Conservation (phyloP, 192 early-diverging fungal species). For the Podila clonocystis region DNA sequence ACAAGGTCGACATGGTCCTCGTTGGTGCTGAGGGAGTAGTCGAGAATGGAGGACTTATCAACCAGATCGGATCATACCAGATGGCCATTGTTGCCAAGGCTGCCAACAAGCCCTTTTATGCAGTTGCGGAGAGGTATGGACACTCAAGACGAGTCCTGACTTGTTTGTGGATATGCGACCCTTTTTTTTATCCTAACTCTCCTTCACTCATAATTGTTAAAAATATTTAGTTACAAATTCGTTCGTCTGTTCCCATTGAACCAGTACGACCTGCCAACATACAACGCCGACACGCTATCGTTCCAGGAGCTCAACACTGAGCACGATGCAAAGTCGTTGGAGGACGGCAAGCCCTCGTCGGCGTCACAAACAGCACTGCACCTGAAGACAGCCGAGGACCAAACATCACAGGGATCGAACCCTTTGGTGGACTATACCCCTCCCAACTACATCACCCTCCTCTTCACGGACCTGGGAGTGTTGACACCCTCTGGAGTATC, state of each 20-base stretch:
- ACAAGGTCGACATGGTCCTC: conserved; percentile 95
- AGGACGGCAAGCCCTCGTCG: conserved; percentile 16
- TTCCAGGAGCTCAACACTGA: conserved; percentile 65
- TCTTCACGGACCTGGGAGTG: conserved; percentile 93
- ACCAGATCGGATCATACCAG: conserved; percentile 96
- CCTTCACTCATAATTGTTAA: neutral
- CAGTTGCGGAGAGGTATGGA: conserved; percentile 88
- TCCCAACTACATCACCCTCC: conserved; percentile 86
- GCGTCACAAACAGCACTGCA: conserved; percentile 42
- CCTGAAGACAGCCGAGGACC: conserved; percentile 45
- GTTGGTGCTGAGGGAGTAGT: conserved; percentile 99
- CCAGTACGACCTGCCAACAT: conserved; percentile 92
- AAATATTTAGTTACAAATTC: conserved; percentile 86
- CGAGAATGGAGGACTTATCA: conserved; percentile 97
- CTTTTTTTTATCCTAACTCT: neutral
- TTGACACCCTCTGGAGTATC: conserved; percentile 90
- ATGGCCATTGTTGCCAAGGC: conserved; percentile 95
- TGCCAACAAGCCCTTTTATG: conserved; percentile 94
- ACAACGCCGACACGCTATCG: conserved; percentile 72
- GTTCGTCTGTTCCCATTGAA: conserved; percentile 94
- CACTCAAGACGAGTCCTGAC: neutral
- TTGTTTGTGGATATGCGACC: neutral
- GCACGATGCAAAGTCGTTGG: conserved; percentile 29
- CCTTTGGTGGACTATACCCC: conserved; percentile 95
- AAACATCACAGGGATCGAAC: conserved; percentile 60